These are phyloP conservation scores for Fonsecaea pedrosoi DNA, from an alignment of 2,329 filamentous ascomycete genomes.

Conservation along the genomic window DNA sequence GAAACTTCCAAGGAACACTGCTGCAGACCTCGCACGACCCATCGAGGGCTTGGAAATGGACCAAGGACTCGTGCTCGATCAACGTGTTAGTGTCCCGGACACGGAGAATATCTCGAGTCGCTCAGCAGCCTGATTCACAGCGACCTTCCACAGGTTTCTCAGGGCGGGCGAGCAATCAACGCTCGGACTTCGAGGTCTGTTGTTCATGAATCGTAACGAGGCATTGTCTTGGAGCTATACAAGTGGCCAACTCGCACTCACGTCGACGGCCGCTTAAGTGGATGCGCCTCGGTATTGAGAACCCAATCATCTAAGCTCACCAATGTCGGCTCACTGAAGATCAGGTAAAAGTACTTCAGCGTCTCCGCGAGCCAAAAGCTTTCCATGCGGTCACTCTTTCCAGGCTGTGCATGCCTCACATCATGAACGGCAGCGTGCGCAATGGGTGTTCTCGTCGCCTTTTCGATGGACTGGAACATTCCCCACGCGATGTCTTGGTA, in stretches of 20 bases:
- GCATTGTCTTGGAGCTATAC: background rate
- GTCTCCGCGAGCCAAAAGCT: conserved; percentile 93
- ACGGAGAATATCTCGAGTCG: background rate
- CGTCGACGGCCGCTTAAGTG: conserved; percentile 29
- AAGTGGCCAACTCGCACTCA: conserved; percentile 15
- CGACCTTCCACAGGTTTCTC: background rate
- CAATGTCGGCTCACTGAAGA: conserved; percentile 73
- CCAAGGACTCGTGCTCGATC: background rate
- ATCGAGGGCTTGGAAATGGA: too few relatives aligned
- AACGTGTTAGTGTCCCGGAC: background rate
- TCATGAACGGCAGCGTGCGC: conserved; percentile 54
- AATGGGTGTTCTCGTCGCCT: conserved; percentile 51
- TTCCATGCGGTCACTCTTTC: conserved; percentile 72
- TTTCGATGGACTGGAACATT: conserved; percentile 58
- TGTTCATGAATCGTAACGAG: background rate
- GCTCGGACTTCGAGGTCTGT: background rate
- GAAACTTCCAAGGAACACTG: too few relatives aligned
- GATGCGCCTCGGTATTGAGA: conserved; percentile 48
- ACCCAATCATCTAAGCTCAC: conserved; percentile 73
- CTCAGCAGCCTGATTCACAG: background rate
- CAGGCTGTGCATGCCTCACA: conserved; percentile 45
- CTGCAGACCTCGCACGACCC: too few relatives aligned
- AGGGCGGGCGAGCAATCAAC: background rate
- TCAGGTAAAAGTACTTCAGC: conserved; percentile 87
- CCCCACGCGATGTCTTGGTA: conserved; percentile 56